These are phyloP conservation scores for Citrullus mucosospermus DNA, from an alignment of 306 rosid species.

Conservation along the genomic window DNA sequence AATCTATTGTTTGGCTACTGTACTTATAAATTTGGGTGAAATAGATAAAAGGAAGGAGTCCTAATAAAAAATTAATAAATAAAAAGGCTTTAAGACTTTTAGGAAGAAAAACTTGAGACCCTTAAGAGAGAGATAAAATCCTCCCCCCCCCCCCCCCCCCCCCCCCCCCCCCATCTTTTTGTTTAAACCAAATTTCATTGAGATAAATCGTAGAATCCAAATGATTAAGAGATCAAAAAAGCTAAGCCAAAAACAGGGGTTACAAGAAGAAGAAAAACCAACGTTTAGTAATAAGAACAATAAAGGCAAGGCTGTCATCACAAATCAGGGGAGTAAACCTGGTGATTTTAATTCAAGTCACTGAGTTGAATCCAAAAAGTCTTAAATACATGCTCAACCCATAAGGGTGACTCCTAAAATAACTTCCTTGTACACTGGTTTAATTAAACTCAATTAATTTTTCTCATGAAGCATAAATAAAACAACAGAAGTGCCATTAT, in stretches of 20 bases:
- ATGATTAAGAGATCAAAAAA: not conserved
- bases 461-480: not conserved
- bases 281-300: not conserved
- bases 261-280: not conserved
- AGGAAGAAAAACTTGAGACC: not conserved
- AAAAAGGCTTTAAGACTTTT: not conserved
- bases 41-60: not conserved
- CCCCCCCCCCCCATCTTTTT: not conserved
- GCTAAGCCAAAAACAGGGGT: not conserved
- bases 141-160: not conserved
- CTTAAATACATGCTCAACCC: not conserved
- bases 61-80: no score
- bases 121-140: not conserved
- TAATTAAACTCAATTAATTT: not conserved
- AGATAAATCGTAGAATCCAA: not conserved
- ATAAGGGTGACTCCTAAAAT: not conserved
- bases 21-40: not conserved
- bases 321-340: not conserved
- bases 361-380: not conserved
- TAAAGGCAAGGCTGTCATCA: not conserved
- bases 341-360: not conserved
- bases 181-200: not conserved
- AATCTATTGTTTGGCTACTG: not conserved
- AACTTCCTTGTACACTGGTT: not conserved
- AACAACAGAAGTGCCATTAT: not conserved